phyloP scores from a whole-genome alignment of 371 early-diverging fungal genomes.

The Mucor lusitanicus region DNA sequence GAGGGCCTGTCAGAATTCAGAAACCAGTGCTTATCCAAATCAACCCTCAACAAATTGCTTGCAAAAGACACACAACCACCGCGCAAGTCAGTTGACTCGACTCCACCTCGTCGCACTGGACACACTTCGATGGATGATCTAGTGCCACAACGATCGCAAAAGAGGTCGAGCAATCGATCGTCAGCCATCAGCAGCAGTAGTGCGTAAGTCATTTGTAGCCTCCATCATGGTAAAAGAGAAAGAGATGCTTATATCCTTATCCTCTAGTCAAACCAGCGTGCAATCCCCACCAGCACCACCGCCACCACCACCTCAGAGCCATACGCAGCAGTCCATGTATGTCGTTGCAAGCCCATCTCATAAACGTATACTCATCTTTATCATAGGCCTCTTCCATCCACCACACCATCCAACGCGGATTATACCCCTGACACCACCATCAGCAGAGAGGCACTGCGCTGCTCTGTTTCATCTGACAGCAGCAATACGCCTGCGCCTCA shows the following conservation, averaged over 20 bases:
- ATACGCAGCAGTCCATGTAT: neutral
- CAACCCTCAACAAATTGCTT: neutral
- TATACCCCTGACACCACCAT: neutral
- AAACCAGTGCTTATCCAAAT: neutral
- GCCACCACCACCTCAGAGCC: neutral
- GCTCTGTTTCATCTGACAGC: neutral
- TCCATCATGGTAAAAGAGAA: too few species aligned
- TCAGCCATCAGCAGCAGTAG: neutral
- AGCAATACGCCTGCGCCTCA: neutral
- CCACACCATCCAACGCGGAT: neutral
- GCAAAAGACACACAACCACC: neutral
- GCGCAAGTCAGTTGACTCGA: neutral
- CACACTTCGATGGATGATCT: conserved; percentile 1
- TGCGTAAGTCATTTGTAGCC: neutral
- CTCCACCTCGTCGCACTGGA: neutral
- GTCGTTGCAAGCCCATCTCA: too few species aligned
- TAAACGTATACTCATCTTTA: too few species aligned
- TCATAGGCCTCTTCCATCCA: too few species aligned
- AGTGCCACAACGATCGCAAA: neutral
- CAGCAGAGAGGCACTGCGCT: neutral
- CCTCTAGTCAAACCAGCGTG: neutral
- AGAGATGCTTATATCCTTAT: neutral
- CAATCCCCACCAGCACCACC: neutral
- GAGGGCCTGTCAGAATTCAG: neutral
- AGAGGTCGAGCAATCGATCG: neutral